These are phyloP conservation scores for Rhizopogon vinicolor DNA, from an alignment of 768 basidiomycete genomes.

Conservation along the genomic window DNA sequence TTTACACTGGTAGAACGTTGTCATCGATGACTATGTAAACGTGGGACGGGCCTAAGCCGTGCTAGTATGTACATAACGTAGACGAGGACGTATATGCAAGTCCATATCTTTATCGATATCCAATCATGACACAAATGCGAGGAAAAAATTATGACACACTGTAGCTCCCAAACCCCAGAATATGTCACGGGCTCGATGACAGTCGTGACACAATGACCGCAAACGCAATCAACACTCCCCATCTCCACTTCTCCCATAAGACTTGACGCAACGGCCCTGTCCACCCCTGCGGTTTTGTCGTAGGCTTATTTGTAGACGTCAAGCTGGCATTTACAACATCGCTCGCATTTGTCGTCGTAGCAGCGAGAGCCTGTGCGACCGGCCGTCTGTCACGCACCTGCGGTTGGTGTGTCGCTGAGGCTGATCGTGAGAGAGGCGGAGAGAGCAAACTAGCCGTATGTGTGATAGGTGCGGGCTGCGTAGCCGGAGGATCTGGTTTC, in stretches of 20 bases:
- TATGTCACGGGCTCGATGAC: constrained; percentile 42
- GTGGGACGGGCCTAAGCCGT: neutral
- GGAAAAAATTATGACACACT: constrained; percentile 3
- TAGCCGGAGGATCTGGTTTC: constrained; percentile 29
- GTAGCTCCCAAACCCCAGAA: neutral
- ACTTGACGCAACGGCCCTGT: constrained; percentile 59
- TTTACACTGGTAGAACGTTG: too few species aligned
- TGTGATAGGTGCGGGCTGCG: constrained; percentile 18
- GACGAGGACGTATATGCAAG: neutral
- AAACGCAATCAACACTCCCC: constrained; percentile 73
- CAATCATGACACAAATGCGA: neutral
- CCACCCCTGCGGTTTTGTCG: constrained; percentile 43
- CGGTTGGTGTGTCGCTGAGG: constrained; percentile 16
- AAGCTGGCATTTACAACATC: constrained; percentile 5
- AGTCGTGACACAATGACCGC: constrained; percentile 76
- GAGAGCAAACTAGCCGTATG: constrained; percentile 10
- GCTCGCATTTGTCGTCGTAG: constrained; percentile 6
- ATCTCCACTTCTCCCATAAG: constrained; percentile 81
- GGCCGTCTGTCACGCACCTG: constrained; percentile 17
- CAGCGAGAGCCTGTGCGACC: constrained; percentile 9
- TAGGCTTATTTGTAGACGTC: constrained; percentile 23
- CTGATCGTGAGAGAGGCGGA: constrained; percentile 12
- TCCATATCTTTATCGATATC: constrained; percentile 1
- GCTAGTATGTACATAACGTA: neutral
- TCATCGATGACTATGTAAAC: neutral